A percentile compares a stretch with the other conserved stretches of the same genome.
Evolutionary conservation across 257 asterid species (phyloP).

Genomic region (Leptodermis oblonga): DNA sequence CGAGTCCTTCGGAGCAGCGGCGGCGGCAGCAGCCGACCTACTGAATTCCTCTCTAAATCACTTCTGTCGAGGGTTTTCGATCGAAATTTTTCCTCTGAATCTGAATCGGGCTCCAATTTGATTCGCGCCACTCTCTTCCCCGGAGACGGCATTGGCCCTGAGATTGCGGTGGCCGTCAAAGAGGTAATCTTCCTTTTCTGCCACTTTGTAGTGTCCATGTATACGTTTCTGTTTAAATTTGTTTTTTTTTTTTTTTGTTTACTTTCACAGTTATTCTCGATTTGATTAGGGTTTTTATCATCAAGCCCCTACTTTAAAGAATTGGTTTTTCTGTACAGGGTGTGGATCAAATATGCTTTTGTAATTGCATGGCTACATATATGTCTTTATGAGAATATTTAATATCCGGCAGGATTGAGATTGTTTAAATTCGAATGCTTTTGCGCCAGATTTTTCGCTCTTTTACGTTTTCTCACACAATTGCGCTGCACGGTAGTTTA

Average conservation of each 20-base stretch:
- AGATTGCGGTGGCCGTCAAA: constrained; percentile 82
- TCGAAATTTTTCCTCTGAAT: constrained; percentile 39
- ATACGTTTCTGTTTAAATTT: background rate
- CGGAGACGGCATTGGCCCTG: constrained; percentile 97
- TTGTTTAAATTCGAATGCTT: background rate
- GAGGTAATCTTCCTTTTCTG: constrained; percentile 33
- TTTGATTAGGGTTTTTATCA: background rate
- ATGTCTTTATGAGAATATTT: background rate
- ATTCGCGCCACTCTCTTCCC: constrained; percentile 95
- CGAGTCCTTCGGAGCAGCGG: constrained; percentile 46
- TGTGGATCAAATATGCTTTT: background rate
- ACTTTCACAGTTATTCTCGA: background rate
- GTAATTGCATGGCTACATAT: background rate
- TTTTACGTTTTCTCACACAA: background rate
- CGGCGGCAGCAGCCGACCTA: constrained; percentile 32
- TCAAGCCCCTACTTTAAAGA: background rate
- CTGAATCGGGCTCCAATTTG: constrained; percentile 43
- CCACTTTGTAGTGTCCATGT: background rate
- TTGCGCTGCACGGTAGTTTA: background rate
- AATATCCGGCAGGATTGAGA: background rate
- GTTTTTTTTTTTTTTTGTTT: background rate
- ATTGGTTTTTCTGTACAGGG: background rate
- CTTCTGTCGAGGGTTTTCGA: constrained; percentile 28
- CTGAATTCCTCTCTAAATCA: constrained; percentile 23
- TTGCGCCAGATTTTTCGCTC: background rate